Conservation (phyloP, 495 filamentous ascomycete genomes). For the Lophiotrema nucula region DNA sequence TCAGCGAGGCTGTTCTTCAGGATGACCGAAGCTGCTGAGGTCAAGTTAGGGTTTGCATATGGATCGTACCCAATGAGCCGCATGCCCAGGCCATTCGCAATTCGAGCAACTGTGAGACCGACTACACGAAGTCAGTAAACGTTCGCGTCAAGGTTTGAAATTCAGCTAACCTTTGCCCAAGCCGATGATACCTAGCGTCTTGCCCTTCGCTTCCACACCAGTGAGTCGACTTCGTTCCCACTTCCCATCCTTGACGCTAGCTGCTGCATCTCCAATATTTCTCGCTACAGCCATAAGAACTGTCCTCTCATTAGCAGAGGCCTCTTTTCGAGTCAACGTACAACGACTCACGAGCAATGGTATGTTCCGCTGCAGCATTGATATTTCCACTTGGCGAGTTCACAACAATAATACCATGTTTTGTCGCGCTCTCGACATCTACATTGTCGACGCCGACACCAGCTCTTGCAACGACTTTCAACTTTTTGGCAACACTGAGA, state of each 20-base stretch:
- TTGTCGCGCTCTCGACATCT: slow-evolving; percentile 63
- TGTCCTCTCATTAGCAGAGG: slow-evolving; percentile 6
- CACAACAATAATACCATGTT: slow-evolving; percentile 66
- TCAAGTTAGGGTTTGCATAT: slow-evolving; percentile 62
- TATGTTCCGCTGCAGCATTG: slow-evolving; percentile 68
- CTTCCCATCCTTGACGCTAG: slow-evolving; percentile 57
- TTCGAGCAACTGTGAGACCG: slow-evolving; percentile 66
- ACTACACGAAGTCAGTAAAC: slow-evolving; percentile 44
- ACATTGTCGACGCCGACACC: slow-evolving; percentile 79
- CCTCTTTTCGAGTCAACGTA: too few relatives aligned
- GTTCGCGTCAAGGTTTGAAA: background rate
- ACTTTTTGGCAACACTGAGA: slow-evolving; percentile 55
- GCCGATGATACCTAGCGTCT: slow-evolving; percentile 66
- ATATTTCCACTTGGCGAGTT: slow-evolving; percentile 71
- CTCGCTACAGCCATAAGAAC: slow-evolving; percentile 64
- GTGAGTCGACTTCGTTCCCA: slow-evolving; percentile 71
- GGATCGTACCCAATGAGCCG: slow-evolving; percentile 64
- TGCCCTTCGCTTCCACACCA: slow-evolving; percentile 68
- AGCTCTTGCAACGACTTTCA: slow-evolving; percentile 71
- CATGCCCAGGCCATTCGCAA: slow-evolving; percentile 70
- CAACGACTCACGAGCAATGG: slow-evolving; percentile 49
- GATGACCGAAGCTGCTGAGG: slow-evolving; percentile 56
- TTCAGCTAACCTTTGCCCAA: slow-evolving; percentile 58
- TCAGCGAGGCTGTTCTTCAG: slow-evolving; percentile 53
- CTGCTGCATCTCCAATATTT: slow-evolving; percentile 61